Evolutionary conservation across 768 basidiomycete species (phyloP), one percentile per base, ranked within the genome.

Genomic region (Boletus sp.): DNA sequence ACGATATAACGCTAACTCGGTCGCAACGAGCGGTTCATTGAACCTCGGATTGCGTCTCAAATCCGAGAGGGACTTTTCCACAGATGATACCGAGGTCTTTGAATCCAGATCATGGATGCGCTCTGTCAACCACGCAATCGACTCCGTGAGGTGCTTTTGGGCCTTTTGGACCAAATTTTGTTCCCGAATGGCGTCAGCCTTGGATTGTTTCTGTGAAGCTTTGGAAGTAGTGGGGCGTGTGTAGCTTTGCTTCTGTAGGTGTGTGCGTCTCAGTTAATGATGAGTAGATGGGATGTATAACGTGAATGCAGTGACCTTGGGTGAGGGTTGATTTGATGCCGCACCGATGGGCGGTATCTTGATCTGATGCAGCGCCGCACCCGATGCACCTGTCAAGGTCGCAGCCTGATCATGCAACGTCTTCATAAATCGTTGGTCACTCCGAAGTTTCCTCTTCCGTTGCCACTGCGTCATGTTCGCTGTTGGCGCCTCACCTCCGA

Each of bases 301-400:
- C 21, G 15, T 9, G 23, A 51, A 44, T 14, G 17, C 2, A 30
- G 11, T 52, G 1, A 64, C 63, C 57, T 64, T 70, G 1, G 52
- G 25, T 27, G 29, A 14, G 8, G 25, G 33, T 35, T 43, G 61
- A 38, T 37, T 50, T n/a, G 61, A 40, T 4, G 33, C 32, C 15
- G 61, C 61, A 11, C 75, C 66, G 9, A 75, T 76, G 1, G 76
- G 59, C 1, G 75, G 71, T 53, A 88, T 87, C n/a, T 77, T 72
- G 32, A 83, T 76, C 48, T 77, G 78, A 60, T 80, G 73, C 27
- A 88, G 68, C 7, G 67, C 66, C 1, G 71, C 74, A 1, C 87
- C 87, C 0, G 74, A 75, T 6, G 85, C 84, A 0, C 87, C 87
- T 0, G 83, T 84, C 53, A 88, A 64, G 1, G 84, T 85, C 37